Evolutionary conservation across 1,284 basidiomycete species (phyloP).

Genomic region (Phlebopus sp.): DNA sequence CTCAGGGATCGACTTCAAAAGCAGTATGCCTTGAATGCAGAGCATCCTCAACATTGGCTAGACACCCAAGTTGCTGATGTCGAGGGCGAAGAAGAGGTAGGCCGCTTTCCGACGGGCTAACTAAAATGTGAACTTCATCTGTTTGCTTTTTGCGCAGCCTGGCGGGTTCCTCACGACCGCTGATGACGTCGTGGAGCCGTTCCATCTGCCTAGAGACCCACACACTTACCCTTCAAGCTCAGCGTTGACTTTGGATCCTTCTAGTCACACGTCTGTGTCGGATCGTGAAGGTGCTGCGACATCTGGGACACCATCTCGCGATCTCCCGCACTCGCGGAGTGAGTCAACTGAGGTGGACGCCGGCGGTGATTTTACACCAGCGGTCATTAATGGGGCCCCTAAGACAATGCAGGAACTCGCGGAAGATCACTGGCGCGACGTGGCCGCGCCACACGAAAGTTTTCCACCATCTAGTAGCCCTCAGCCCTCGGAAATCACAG

Average conservation of each 20-base stretch:
- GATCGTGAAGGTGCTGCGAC: neutral
- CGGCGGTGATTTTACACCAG: slow-evolving; percentile 13
- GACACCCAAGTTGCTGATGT: slow-evolving; percentile 18
- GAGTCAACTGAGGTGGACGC: slow-evolving; percentile 37
- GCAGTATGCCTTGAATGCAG: slow-evolving; percentile 62
- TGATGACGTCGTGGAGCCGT: slow-evolving; percentile 72
- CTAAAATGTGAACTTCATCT: neutral
- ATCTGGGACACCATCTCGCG: slow-evolving; percentile 6
- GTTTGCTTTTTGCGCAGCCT: slow-evolving; percentile 25
- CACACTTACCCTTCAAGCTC: slow-evolving; percentile 26
- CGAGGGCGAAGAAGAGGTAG: slow-evolving; percentile 23
- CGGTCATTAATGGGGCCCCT: slow-evolving; percentile 33
- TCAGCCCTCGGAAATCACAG: neutral
- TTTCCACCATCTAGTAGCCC: neutral
- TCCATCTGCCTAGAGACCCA: slow-evolving; percentile 62
- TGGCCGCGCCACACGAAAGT: slow-evolving; percentile 7
- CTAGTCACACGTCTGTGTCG: neutral
- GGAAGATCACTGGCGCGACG: slow-evolving; percentile 35
- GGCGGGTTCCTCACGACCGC: slow-evolving; percentile 69
- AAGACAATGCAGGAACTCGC: slow-evolving; percentile 69
- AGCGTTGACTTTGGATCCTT: slow-evolving; percentile 7
- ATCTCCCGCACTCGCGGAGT: slow-evolving; percentile 16
- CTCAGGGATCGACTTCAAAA: slow-evolving; percentile 81
- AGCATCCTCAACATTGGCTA: slow-evolving; percentile 21
- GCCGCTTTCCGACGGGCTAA: slow-evolving; percentile 3